Percentiles rank a stretch among this genome's conserved stretches.
Evolutionary conservation across 2,329 filamentous ascomycete genomes (phyloP).

Genomic region (Xylaria sp.): DNA sequence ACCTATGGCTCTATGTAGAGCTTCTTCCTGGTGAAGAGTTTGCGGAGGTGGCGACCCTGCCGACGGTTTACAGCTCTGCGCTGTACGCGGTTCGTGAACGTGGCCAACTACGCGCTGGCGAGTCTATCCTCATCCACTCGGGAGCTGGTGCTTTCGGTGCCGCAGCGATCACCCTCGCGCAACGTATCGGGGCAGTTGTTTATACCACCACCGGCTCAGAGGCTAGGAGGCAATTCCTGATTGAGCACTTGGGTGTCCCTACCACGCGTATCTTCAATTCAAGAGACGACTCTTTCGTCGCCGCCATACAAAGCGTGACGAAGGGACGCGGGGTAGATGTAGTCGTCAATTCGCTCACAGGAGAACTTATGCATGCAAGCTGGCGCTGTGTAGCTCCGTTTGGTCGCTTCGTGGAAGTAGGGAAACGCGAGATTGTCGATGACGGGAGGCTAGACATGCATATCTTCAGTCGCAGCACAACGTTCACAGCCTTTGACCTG

Average conservation of each 20-base stretch:
- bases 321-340: slow-evolving; percentile 36
- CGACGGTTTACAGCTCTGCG: slow-evolving; percentile 44
- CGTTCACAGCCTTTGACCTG: slow-evolving; percentile 56
- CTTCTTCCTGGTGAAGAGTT: slow-evolving; percentile 36
- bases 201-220: slow-evolving; percentile 47
- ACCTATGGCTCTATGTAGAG: background rate
- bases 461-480: slow-evolving; percentile 54
- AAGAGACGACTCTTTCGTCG: slow-evolving; percentile 47
- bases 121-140: slow-evolving; percentile 53
- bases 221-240: slow-evolving; percentile 41
- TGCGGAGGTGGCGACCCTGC: slow-evolving; percentile 40
- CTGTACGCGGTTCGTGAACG: slow-evolving; percentile 49
- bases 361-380: slow-evolving; percentile 36
- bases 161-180: slow-evolving; percentile 51
- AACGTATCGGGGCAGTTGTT: slow-evolving; percentile 48
- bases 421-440: slow-evolving; percentile 51
- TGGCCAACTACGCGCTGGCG: slow-evolving; percentile 43
- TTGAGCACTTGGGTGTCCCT: slow-evolving; percentile 44
- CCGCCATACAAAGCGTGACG: slow-evolving; percentile 41
- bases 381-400: slow-evolving; percentile 53
- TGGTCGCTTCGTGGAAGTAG: slow-evolving; percentile 53
- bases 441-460: slow-evolving; percentile 53
- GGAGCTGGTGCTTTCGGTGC: slow-evolving; percentile 52
- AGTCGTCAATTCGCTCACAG: slow-evolving; percentile 31
- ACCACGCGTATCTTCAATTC: slow-evolving; percentile 50